Evolutionary conservation across 306 rosid genomes (phyloP).

Genomic region (Prunus campanulata): DNA sequence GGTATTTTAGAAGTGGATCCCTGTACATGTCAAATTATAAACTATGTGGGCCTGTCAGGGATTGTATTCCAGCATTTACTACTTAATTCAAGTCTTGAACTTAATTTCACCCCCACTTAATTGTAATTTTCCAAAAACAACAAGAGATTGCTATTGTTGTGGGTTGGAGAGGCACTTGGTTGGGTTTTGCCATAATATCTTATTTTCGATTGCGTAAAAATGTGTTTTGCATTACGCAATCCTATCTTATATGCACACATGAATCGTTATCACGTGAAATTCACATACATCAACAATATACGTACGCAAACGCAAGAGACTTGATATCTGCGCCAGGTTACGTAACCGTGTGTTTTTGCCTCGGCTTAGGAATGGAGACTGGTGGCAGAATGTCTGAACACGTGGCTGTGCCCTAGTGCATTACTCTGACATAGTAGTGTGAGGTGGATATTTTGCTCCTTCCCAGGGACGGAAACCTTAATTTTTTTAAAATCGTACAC

Average conservation of each 20-base stretch:
- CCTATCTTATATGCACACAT: too few species aligned
- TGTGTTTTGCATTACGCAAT: too few species aligned
- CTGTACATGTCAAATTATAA: background rate
- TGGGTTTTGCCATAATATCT: too few species aligned
- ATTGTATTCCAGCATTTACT: background rate
- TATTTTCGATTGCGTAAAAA: too few species aligned
- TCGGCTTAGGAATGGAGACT: background rate
- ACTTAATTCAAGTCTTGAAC: background rate
- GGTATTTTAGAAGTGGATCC: background rate
- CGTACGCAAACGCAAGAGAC: background rate
- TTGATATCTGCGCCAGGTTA: background rate
- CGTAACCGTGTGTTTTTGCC: background rate
- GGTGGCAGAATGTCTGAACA: background rate
- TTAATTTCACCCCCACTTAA: background rate
- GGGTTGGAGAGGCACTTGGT: too few species aligned
- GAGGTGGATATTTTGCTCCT: background rate
- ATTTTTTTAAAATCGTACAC: background rate
- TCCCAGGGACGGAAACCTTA: background rate
- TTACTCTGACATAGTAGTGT: background rate
- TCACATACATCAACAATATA: background rate
- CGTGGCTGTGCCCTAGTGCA: background rate
- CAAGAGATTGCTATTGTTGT: too few species aligned
- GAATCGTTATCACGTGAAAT: too few species aligned
- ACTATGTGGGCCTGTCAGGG: background rate
- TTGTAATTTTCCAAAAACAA: too few species aligned